phyloP scores from a whole-genome alignment of 192 early-diverging fungal species.

The Coemansia biformis region DNA sequence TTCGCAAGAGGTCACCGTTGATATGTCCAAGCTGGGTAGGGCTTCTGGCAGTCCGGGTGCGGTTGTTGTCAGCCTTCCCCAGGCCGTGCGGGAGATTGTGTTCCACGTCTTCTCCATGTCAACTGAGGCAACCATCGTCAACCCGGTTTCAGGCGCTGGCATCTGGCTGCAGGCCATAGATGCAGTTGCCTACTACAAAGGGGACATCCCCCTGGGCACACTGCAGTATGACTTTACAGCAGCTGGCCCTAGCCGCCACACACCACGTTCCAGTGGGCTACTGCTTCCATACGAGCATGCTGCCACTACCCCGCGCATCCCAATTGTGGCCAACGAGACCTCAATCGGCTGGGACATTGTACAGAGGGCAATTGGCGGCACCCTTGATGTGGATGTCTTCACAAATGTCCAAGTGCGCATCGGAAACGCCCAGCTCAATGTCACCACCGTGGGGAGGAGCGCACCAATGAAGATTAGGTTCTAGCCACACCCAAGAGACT shows the following conservation, averaged over 20 bases:
- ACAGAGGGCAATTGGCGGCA: slow-evolving; percentile 36
- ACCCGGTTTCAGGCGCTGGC: slow-evolving; percentile 34
- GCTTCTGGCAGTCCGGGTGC: neutral
- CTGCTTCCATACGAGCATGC: slow-evolving; percentile 24
- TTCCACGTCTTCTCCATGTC: slow-evolving; percentile 35
- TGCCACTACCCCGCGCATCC: slow-evolving; percentile 26
- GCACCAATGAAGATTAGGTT: slow-evolving; percentile 40
- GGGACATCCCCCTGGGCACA: slow-evolving; percentile 25
- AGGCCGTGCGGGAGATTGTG: slow-evolving; percentile 25
- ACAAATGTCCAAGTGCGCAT: slow-evolving; percentile 34
- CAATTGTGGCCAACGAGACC: slow-evolving; percentile 35
- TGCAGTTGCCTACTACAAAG: slow-evolving; percentile 30
- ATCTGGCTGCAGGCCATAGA: slow-evolving; percentile 40
- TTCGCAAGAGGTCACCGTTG: slow-evolving; percentile 15
- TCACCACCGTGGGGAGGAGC: slow-evolving; percentile 30
- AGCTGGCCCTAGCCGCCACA: neutral
- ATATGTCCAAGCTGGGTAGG: slow-evolving; percentile 18
- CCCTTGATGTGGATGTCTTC: slow-evolving; percentile 38
- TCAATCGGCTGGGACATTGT: slow-evolving; percentile 46
- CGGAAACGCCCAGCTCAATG: slow-evolving; percentile 34
- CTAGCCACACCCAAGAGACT: slow-evolving; percentile 1
- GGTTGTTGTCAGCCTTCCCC: slow-evolving; percentile 4
- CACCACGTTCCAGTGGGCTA: slow-evolving; percentile 7
- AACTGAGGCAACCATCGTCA: slow-evolving; percentile 38
- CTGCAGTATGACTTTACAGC: slow-evolving; percentile 33